Percentiles rank a stretch among this genome's conserved stretches.
These are phyloP conservation scores for Amanita thiersii DNA, from an alignment of 768 basidiomycete species.

Conservation along the genomic window DNA sequence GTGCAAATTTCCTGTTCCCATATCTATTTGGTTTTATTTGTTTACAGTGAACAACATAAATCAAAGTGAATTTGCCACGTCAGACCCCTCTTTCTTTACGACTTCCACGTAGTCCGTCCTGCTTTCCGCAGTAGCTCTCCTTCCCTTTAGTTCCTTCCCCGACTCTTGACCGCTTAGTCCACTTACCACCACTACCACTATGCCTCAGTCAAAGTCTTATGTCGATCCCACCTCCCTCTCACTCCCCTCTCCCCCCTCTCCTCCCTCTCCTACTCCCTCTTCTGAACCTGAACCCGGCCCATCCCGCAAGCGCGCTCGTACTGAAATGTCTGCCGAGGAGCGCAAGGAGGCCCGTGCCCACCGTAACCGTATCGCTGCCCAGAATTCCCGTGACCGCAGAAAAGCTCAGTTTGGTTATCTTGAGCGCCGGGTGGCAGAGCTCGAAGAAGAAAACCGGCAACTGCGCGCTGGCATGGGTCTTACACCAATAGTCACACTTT, in stretches of 20 bases:
- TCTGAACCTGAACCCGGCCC: constrained; percentile 29
- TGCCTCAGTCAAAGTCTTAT: constrained; percentile 12
- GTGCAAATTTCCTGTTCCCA: too few relatives aligned
- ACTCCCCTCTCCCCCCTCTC: constrained; percentile 18
- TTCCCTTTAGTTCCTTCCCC: constrained; percentile 9
- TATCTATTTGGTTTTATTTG: constrained; percentile 3
- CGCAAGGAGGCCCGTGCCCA: constrained; percentile 85
- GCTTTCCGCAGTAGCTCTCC: constrained; percentile 25
- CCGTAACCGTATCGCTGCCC: constrained; percentile 89
- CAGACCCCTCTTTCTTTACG: constrained; percentile 15
- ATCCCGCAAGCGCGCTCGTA: constrained; percentile 70
- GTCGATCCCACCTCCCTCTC: constrained; percentile 26
- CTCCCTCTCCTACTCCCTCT: constrained; percentile 13
- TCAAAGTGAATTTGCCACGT: constrained; percentile 13
- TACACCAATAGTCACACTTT: constrained; percentile 15
- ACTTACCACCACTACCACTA: constrained; percentile 6
- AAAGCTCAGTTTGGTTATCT: constrained; percentile 75
- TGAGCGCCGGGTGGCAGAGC: constrained; percentile 58
- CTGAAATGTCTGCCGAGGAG: constrained; percentile 58
- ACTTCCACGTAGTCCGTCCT: constrained; percentile 29
- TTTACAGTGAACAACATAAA: not conserved
- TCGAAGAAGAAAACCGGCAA: constrained; percentile 78
- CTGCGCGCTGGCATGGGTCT: constrained; percentile 47
- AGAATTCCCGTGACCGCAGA: constrained; percentile 85
- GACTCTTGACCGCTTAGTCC: constrained; percentile 7